Conservation (phyloP, 257 asterid species). For the Euphrasia confusa region DNA sequence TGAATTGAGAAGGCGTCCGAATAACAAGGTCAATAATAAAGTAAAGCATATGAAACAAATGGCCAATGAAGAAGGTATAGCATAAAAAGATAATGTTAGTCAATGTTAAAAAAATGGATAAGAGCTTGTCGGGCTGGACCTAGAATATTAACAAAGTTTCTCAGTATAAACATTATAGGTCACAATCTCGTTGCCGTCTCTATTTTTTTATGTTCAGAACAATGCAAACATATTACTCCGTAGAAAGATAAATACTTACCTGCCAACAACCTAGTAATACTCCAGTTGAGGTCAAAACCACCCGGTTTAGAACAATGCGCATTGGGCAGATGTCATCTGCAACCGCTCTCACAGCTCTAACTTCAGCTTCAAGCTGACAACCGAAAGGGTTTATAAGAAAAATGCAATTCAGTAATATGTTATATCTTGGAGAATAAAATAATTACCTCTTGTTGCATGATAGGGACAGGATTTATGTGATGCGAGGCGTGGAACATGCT, state of each 20-base stretch:
- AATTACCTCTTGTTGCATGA: constrained; percentile 69
- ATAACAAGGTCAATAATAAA: no score
- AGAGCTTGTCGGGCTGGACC: neutral
- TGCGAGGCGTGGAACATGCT: constrained; percentile 98
- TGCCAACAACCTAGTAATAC: constrained; percentile 99
- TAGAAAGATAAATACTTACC: constrained; percentile 38
- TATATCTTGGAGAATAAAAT: neutral
- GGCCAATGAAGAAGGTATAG: no score
- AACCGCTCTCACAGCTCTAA: constrained; percentile 49
- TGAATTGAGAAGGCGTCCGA: no score
- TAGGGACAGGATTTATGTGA: constrained; percentile 71
- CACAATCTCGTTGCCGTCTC: neutral
- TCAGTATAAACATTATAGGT: neutral
- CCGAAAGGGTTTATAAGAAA: constrained; percentile 4
- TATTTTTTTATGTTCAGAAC: neutral
- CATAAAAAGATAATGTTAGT: neutral
- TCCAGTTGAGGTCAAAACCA: constrained; percentile 87
- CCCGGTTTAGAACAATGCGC: constrained; percentile 65
- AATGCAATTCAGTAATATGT: neutral
- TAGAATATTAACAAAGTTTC: neutral
- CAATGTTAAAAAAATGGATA: neutral
- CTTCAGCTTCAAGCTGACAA: constrained; percentile 84
- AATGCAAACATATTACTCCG: neutral
- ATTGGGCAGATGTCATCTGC: constrained; percentile 59
- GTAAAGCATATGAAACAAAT: no score